Conservation (phyloP, 345 rosid species). For the Citrus reticulata region DNA sequence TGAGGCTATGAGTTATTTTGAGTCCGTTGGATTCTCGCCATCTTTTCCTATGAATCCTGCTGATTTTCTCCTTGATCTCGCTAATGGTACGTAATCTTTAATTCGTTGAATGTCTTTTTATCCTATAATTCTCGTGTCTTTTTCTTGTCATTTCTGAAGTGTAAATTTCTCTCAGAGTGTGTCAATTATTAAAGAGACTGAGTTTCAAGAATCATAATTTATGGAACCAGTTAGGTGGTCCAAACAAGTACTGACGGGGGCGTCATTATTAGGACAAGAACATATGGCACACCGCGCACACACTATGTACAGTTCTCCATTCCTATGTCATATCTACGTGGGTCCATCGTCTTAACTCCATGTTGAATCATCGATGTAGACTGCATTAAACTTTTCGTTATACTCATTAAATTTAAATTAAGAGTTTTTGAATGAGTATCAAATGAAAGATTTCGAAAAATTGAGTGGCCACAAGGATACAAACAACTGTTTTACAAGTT, state of each 20-base stretch:
- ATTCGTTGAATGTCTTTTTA: background rate
- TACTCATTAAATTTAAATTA: too few species aligned
- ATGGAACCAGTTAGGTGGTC: conserved; percentile 2
- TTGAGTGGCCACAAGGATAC: background rate
- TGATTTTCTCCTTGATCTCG: conserved; percentile 95
- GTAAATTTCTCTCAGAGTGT: too few species aligned
- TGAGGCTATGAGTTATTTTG: conserved; percentile 65
- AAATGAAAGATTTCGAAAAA: background rate
- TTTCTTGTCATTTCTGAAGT: background rate
- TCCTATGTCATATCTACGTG: background rate
- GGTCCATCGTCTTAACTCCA: background rate
- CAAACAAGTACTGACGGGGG: background rate
- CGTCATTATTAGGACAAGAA: conserved; percentile 16
- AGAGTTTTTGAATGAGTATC: too few species aligned
- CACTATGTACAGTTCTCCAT: conserved; percentile 8
- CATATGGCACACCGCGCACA: conserved; percentile 10
- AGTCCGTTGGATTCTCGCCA: conserved; percentile 79
- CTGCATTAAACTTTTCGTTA: too few species aligned
- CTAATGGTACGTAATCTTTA: conserved; percentile 69
- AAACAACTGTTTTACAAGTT: background rate
- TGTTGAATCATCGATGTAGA: too few species aligned
- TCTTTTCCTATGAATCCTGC: conserved; percentile 97
- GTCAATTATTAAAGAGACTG: background rate
- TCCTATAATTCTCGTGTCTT: background rate
- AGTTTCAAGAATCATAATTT: background rate